Percentiles rank a stretch among this genome's conserved stretches.
Conservation (phyloP, 495 filamentous ascomycete species). For the Neurospora discreta region DNA sequence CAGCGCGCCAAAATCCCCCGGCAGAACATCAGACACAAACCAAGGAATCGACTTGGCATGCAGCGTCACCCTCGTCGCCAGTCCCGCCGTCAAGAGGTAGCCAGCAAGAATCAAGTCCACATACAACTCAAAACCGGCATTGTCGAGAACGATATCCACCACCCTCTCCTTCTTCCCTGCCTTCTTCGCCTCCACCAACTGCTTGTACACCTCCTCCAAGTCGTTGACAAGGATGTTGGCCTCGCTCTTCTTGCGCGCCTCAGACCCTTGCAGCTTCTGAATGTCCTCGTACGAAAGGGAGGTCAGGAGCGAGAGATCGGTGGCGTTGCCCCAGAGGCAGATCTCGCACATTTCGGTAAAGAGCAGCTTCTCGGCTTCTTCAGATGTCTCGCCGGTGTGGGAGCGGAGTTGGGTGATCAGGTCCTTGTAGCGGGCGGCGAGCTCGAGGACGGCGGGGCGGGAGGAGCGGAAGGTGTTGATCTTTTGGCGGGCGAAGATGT, state of each 20-base stretch:
- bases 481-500: constrained; percentile 87
- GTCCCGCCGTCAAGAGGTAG: constrained; percentile 67
- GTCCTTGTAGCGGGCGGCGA: constrained; percentile 76
- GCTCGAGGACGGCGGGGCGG: constrained; percentile 79
- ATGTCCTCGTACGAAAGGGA: constrained; percentile 90
- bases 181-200: constrained; percentile 53
- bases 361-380: constrained; percentile 61
- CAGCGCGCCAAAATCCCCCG: constrained; percentile 69
- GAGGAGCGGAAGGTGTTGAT: constrained; percentile 88
- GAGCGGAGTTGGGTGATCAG: constrained; percentile 56
- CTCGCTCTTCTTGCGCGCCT: constrained; percentile 73
- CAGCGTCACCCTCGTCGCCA: constrained; percentile 80
- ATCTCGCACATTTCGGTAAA: constrained; percentile 95
- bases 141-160: constrained; percentile 90
- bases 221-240: constrained; percentile 87
- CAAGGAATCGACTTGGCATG: constrained; percentile 91
- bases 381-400: constrained; percentile 28
- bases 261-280: constrained; percentile 83
- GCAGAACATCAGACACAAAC: constrained; percentile 94
- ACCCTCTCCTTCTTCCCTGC: constrained; percentile 46
- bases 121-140: constrained; percentile 92
- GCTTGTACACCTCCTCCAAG: constrained; percentile 56
- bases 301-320: constrained; percentile 83
- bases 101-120: constrained; percentile 87
- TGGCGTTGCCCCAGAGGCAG: constrained; percentile 96